phyloP scores from a whole-genome alignment of 2,329 filamentous ascomycete species.

The Botrytis fabae region DNA sequence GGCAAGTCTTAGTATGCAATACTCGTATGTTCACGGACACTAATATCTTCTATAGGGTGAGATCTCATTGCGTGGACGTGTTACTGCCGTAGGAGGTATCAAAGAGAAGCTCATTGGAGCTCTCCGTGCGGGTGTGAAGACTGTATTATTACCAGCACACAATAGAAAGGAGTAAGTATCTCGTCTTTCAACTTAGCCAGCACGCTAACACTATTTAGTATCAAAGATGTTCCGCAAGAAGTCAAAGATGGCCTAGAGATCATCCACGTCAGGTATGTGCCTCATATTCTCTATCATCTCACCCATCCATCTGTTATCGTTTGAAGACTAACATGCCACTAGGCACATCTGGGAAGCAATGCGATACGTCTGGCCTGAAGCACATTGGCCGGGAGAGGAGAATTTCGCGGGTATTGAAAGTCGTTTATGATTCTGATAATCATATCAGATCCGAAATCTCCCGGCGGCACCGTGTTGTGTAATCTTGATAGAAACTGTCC shows the following conservation, averaged over 20 bases:
- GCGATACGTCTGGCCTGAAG: slow-evolving; percentile 86
- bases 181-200: not conserved
- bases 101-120: slow-evolving; percentile 99
- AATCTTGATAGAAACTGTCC: slow-evolving; percentile 10
- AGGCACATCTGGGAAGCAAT: slow-evolving; percentile 96
- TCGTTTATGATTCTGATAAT: slow-evolving; percentile 58
- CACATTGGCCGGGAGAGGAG: slow-evolving; percentile 75
- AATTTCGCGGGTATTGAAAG: slow-evolving; percentile 72
- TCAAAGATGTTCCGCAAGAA: slow-evolving; percentile 85
- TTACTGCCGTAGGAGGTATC: slow-evolving; percentile 94
- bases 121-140: slow-evolving; percentile 89
- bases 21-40: slow-evolving; percentile 24
- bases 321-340: slow-evolving; percentile 19
- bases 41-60: slow-evolving; percentile 48
- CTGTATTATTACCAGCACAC: slow-evolving; percentile 80
- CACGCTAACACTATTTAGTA: slow-evolving; percentile 42
- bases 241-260: slow-evolving; percentile 86
- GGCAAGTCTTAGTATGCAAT: slow-evolving; percentile 47
- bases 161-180: slow-evolving; percentile 74
- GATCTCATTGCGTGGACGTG: slow-evolving; percentile 79
- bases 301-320: slow-evolving; percentile 13
- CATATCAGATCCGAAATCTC: slow-evolving; percentile 25
- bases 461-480: slow-evolving; percentile 12
- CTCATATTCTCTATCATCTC: not conserved
- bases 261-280: slow-evolving; percentile 77